Percentiles rank a stretch among this genome's conserved stretches.
Conservation (phyloP, 2,329 filamentous ascomycete genomes). For the Hymenoscyphus fructigenus region DNA sequence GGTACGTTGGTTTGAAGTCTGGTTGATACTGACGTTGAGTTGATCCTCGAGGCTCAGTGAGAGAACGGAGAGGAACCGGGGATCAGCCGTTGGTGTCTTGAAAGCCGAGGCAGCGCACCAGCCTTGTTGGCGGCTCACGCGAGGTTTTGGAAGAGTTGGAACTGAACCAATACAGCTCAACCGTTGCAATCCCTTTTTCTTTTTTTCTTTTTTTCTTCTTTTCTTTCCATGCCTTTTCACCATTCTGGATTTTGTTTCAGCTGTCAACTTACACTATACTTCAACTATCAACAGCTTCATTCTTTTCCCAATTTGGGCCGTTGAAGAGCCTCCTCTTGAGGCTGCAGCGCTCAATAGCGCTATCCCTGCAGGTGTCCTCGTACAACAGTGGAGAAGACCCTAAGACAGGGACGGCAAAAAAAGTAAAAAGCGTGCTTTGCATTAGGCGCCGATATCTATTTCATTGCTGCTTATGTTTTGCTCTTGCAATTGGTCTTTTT, state of each 20-base stretch:
- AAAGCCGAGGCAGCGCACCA: neutral
- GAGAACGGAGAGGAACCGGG: neutral
- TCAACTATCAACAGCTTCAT: conserved; percentile 1
- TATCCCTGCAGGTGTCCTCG: neutral
- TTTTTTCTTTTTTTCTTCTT: neutral
- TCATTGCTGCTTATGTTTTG: too few relatives aligned
- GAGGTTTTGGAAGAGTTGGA: neutral
- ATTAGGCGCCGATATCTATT: too few relatives aligned
- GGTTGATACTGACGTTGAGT: neutral
- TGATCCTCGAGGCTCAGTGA: neutral
- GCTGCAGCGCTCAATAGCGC: neutral
- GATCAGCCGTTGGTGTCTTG: neutral
- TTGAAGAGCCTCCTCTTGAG: too few relatives aligned
- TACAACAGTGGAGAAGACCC: too few relatives aligned
- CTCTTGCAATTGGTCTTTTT: neutral
- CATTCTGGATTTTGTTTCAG: neutral
- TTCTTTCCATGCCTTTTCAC: neutral
- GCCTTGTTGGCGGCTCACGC: neutral
- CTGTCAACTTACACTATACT: neutral
- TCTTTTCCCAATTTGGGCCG: neutral
- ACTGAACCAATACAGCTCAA: neutral
- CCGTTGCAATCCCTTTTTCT: neutral
- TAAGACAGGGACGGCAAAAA: too few relatives aligned
- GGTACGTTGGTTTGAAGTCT: neutral
- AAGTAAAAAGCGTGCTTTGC: too few relatives aligned